Base-by-base conservation (phyloP, 2,329 filamentous ascomycete genomes). In the Ophiostoma ulmi region DNA sequence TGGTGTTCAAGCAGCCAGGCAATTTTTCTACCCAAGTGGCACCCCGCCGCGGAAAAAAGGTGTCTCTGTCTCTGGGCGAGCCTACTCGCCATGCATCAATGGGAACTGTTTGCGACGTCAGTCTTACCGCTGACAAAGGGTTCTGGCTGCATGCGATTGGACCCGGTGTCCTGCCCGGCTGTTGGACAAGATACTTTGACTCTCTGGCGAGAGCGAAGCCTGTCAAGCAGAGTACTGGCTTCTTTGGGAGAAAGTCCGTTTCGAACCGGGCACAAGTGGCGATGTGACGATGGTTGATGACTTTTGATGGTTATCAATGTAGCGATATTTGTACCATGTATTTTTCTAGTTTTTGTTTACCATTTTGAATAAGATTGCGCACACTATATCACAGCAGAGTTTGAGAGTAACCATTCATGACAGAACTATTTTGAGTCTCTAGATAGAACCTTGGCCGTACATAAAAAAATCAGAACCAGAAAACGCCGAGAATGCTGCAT, bases 401-500 rank as follows among this genome's bases (percentile, higher is more conserved):
- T 13, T 20, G 31, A 44, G 10, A 44, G 22, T 41, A 63, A 63
- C 20, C 11, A 61, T 69, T 39, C 67, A 66, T 55, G 63, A 65
- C 64, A 66, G 64, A 66, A 66, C 64, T 38, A 58, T 63, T 65
- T 72, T 69, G 44, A 70, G 55, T 69, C 61, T 70, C 55, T 65
- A 69, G 63, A 72, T 67, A 38, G 65, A 67, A 65, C 44, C 66
- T 61, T 41, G 58, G 58, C 52, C 69, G 63, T 52, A 61, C 64
- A 71, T 39, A 52, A 63, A 65, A 7, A 64, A 67, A 63, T 3
- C 8, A 48, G 39, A 55, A 68, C 70, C 68, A 58, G 39, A 67
- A 66, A 72, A 72, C 71, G 71, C 71, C 71, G 13, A 39, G 69
- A 72, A 69, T 72, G 71, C 61, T 69, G 71, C 66, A 69, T 69